Percentiles rank a stretch among this genome's conserved stretches.
Conservation (phyloP, 1,284 basidiomycete species). For the Gymnopus androsaceus region DNA sequence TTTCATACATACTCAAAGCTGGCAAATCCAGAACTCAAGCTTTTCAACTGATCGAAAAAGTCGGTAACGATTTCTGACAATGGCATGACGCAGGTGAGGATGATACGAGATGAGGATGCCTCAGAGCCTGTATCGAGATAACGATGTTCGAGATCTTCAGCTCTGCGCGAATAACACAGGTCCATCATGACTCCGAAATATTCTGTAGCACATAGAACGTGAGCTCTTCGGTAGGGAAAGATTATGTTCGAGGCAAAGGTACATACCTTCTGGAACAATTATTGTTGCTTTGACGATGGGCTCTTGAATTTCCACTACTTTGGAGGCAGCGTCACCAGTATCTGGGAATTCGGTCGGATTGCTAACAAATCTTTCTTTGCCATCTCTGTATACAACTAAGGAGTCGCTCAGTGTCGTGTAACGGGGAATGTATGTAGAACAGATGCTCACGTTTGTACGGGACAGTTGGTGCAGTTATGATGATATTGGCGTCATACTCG, state of each 20-base stretch:
- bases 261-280: constrained; percentile 84
- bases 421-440: constrained; percentile 2
- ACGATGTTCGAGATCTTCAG: constrained; percentile 75
- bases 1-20: constrained; percentile 83
- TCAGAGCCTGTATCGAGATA: constrained; percentile 70
- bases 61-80: constrained; percentile 89
- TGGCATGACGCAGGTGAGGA: constrained; percentile 82
- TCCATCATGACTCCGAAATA: constrained; percentile 93
- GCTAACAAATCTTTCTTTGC: constrained; percentile 74
- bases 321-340: constrained; percentile 58
- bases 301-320: constrained; percentile 80
- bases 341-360: constrained; percentile 95
- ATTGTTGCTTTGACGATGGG: constrained; percentile 90
- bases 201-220: constrained; percentile 39
- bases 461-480: constrained; percentile 91
- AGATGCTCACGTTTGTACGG: constrained; percentile 77
- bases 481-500: constrained; percentile 90
- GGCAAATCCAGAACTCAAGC: constrained; percentile 88
- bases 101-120: constrained; percentile 60
- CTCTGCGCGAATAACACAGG: constrained; percentile 79
- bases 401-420: constrained; percentile 12
- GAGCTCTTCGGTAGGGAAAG: not conserved
- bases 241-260: not conserved
- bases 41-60: constrained; percentile 92
- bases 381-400: constrained; percentile 69